Percentiles rank a stretch among this genome's conserved stretches.
Evolutionary conservation across 2,329 filamentous ascomycete genomes (phyloP).

Genomic region (Penicillium sp.): DNA sequence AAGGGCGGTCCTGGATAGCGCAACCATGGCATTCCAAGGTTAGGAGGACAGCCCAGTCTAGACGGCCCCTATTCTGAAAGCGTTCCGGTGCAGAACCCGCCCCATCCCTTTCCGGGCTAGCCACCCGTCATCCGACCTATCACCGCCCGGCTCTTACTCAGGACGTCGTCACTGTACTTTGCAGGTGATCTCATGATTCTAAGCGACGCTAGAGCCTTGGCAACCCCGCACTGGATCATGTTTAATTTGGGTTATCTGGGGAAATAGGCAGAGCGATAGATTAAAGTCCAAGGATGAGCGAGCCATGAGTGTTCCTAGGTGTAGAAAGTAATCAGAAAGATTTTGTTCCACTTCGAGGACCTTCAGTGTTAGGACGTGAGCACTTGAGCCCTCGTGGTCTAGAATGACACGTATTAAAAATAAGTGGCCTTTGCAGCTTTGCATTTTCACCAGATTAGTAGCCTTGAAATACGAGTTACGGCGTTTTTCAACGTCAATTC

Average conservation of each 20-base stretch:
- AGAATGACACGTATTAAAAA: too few species aligned
- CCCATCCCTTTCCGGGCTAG: conserved; percentile 4
- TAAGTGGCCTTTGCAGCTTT: too few species aligned
- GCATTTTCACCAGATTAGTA: too few species aligned
- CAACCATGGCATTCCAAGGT: neutral
- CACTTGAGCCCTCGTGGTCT: too few species aligned
- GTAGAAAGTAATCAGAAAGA: too few species aligned
- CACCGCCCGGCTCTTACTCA: conserved; percentile 9
- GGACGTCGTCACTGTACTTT: conserved; percentile 12
- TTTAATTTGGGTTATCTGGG: neutral
- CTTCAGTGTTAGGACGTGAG: too few species aligned
- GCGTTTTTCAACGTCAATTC: too few species aligned
- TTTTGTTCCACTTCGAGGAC: too few species aligned
- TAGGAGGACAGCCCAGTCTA: neutral
- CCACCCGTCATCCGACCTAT: conserved; percentile 12
- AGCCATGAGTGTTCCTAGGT: neutral
- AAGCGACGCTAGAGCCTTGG: conserved; percentile 9
- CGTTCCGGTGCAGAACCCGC: conserved; percentile 6
- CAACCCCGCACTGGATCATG: conserved; percentile 17
- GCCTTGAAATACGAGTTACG: too few species aligned
- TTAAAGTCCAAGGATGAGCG: neutral
- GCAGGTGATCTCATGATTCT: conserved; percentile 17
- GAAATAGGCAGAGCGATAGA: neutral
- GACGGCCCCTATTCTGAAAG: neutral
- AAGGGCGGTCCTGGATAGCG: neutral